Evolutionary conservation across 495 filamentous ascomycete species (phyloP).

Genomic region (Penicillium ucsense): DNA sequence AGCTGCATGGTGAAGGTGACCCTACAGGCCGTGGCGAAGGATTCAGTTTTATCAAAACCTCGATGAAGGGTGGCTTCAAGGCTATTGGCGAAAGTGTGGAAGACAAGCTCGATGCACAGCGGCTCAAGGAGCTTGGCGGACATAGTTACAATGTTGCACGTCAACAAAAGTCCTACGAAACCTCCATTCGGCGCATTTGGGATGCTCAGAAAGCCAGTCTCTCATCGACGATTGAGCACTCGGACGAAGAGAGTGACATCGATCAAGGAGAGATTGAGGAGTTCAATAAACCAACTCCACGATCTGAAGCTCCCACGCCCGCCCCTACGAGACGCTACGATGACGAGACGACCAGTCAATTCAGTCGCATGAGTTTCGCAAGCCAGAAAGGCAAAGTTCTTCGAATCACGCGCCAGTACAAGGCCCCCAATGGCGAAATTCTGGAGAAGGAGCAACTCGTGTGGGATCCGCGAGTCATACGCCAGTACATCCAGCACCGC

Average conservation of each 20-base stretch:
- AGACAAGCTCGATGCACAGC: slow-evolving; percentile 73
- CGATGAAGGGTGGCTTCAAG: slow-evolving; percentile 98
- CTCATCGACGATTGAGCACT: slow-evolving; percentile 51
- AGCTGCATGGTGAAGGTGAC: slow-evolving; percentile 87
- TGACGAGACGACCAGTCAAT: slow-evolving; percentile 80
- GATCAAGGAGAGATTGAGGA: slow-evolving; percentile 60
- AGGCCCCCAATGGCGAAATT: slow-evolving; percentile 52
- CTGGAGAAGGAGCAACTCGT: slow-evolving; percentile 52
- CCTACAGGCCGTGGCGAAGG: slow-evolving; percentile 90
- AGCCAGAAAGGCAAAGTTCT: slow-evolving; percentile 63
- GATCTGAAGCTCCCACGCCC: slow-evolving; percentile 53
- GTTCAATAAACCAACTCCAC: slow-evolving; percentile 50
- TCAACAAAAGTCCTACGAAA: slow-evolving; percentile 82
- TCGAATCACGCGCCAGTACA: slow-evolving; percentile 60
- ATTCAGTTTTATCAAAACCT: slow-evolving; percentile 91
- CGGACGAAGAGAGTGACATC: slow-evolving; percentile 52
- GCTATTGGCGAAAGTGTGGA: slow-evolving; percentile 79
- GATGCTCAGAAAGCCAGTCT: slow-evolving; percentile 72
- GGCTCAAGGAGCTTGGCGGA: slow-evolving; percentile 80
- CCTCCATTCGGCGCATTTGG: slow-evolving; percentile 84
- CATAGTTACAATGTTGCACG: slow-evolving; percentile 94
- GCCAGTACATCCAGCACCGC: slow-evolving; percentile 48
- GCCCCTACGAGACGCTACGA: slow-evolving; percentile 40
- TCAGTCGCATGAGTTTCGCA: slow-evolving; percentile 64
- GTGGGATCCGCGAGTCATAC: slow-evolving; percentile 64